Percentiles rank a stretch among this genome's conserved stretches.
These are phyloP conservation scores for Xylaria scruposa DNA, from an alignment of 495 filamentous ascomycete species.

Conservation along the genomic window DNA sequence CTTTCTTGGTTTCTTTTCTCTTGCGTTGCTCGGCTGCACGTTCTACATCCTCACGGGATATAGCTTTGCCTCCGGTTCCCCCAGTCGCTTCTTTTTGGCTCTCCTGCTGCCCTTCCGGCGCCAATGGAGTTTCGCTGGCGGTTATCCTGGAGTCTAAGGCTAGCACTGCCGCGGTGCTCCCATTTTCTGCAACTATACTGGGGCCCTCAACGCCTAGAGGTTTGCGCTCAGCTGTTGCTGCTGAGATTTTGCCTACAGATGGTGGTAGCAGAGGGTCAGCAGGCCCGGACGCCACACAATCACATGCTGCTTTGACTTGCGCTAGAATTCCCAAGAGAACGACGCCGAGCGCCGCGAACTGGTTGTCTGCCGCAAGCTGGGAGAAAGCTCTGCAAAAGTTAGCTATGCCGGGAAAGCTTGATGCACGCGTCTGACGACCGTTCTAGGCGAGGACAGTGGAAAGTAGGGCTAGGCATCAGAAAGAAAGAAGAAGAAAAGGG, in stretches of 20 bases:
- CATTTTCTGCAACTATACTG: background rate
- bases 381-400: conserved; percentile 64
- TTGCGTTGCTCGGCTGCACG: background rate
- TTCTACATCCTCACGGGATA: conserved; percentile 30
- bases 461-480: no score
- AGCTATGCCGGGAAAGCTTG: background rate
- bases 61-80: conserved; percentile 11
- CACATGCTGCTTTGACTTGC: conserved; percentile 58
- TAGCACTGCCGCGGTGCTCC: background rate
- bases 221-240: background rate
- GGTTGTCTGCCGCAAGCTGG: conserved; percentile 71
- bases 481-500: background rate
- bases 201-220: background rate
- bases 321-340: conserved; percentile 72
- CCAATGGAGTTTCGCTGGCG: background rate
- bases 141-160: background rate
- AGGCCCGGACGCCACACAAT: conserved; percentile 1
- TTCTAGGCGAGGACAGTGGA: no score
- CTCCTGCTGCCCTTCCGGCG: background rate
- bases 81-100: background rate
- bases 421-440: background rate
- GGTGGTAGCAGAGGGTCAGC: background rate
- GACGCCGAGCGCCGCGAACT: conserved; percentile 81
- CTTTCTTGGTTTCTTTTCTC: conserved; percentile 13
- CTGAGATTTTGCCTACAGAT: background rate